Base-by-base conservation (phyloP, 225 moss, liverwort and hornwort species). In the Sphagnum tenellum region DNA sequence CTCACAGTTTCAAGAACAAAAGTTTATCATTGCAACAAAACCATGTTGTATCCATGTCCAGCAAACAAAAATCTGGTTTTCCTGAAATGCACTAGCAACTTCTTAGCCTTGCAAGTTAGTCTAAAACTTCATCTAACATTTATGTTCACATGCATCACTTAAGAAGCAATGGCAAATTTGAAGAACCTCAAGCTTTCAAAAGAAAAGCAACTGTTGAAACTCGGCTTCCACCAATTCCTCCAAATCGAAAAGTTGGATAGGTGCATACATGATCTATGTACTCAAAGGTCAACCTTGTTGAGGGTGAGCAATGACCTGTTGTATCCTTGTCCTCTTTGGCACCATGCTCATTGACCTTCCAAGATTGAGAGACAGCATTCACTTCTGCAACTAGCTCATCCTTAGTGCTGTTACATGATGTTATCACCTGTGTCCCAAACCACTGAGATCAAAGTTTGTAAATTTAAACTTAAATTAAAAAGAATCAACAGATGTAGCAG, bases 321-420 rank as follows among this genome's bases (percentile, higher is more conserved):
- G 72, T 69, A 49, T 78, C 83, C 64, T 79, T 88, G 9, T 79
- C 73, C 56, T 89, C 86, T 69, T 76, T 84, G 61, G 56, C 61
- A 68, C 50, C 67, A 48, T 64, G 67, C 47, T 78, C 81, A 60
- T 82, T 80, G 72, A 71, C 72, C 56, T 70, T 84, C 64, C 77
- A 67, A 45, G 73, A 70, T 59, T 72, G 78, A 63, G 58, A 72
- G 64, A 80, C 85, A 47, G 79, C 66, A 61, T 75, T 89, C 59
- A 90, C 92, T 84, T 98, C 92, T 54, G 83, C 87, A 55, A 98
- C 73, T n/a, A 93, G 80, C 83, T 98, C 92, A 66, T 90, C 81
- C 77, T 92, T 98, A 3, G 96, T 93, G 77, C 69, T 85, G 64
- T 98, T 98, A 70, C 90, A 98, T 14, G 92, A 90, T 29, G 96